phyloP scores from a whole-genome alignment of 1,284 basidiomycete species.

The Cryptococcus hybrid region DNA sequence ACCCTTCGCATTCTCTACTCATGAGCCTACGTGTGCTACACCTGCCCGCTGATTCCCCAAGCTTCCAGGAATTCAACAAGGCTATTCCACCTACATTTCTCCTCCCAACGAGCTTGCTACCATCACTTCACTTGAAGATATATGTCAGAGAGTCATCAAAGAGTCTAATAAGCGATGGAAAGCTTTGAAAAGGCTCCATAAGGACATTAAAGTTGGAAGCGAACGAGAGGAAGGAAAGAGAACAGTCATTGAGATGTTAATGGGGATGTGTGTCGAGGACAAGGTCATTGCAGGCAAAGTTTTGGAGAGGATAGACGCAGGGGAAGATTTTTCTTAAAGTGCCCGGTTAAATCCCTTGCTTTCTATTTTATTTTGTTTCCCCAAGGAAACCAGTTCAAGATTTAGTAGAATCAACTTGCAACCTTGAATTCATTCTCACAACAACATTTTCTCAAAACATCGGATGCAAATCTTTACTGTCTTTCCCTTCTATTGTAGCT shows the following conservation, averaged over 20 bases:
- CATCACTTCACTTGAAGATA: conserved; percentile 16
- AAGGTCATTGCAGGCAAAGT: conserved; percentile 57
- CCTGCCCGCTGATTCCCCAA: conserved; percentile 32
- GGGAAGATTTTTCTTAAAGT: conserved; percentile 12
- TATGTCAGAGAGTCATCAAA: conserved; percentile 25
- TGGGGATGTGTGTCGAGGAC: conserved; percentile 53
- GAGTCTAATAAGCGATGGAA: conserved; percentile 18
- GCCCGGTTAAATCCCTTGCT: too few species aligned
- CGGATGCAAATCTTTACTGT: not conserved
- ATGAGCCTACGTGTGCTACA: conserved; percentile 66
- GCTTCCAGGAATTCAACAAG: conserved; percentile 16
- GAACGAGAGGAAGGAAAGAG: conserved; percentile 12
- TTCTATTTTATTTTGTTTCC: not conserved
- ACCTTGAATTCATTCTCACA: too few species aligned
- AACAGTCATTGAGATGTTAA: conserved; percentile 46
- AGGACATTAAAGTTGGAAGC: not conserved
- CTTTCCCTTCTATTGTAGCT: conserved; percentile 10
- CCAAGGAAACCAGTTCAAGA: not conserved
- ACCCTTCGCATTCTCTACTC: conserved; percentile 72
- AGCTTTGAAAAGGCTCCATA: not conserved
- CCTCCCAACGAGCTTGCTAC: conserved; percentile 53
- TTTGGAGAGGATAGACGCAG: conserved; percentile 46
- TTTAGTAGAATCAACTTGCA: not conserved
- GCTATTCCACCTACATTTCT: conserved; percentile 52
- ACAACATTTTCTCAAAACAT: not conserved